phyloP scores from a whole-genome alignment of 2,329 filamentous ascomycete genomes.

The Xylogone sp. region DNA sequence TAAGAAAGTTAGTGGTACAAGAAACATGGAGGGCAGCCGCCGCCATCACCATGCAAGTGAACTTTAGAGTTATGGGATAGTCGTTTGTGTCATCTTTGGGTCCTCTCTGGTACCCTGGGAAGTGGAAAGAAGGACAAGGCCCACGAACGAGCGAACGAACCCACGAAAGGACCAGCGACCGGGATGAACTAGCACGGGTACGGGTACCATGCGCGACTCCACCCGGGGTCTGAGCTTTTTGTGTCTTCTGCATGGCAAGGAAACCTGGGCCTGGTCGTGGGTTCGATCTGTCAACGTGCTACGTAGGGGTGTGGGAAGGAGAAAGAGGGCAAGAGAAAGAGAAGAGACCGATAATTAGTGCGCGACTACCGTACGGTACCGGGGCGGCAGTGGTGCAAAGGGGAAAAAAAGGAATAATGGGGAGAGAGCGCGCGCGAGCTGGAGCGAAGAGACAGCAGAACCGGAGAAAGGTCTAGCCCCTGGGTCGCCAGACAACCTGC shows the following conservation, averaged over 20 bases:
- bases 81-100: conserved; percentile 29
- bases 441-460: background rate
- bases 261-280: no score
- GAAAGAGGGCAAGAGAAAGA: no score
- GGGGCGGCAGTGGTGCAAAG: no score
- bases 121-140: conserved; percentile 17
- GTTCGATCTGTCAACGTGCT: no score
- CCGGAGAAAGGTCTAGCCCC: background rate
- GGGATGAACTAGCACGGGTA: background rate
- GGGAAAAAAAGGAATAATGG: no score
- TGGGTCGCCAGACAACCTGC: background rate
- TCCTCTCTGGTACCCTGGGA: no score
- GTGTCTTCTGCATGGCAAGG: background rate
- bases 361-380: no score
- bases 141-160: conserved; percentile 16
- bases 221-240: conserved; percentile 4
- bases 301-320: no score
- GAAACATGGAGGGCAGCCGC: conserved; percentile 21
- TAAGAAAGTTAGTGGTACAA: conserved; percentile 16
- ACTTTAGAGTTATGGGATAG: conserved; percentile 26
- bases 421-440: no score
- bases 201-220: background rate
- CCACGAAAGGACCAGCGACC: background rate
- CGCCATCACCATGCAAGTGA: conserved; percentile 19
- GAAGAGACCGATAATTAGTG: no score